Conservation (phyloP, 306 rosid species). For the Acacia acuminata region DNA sequence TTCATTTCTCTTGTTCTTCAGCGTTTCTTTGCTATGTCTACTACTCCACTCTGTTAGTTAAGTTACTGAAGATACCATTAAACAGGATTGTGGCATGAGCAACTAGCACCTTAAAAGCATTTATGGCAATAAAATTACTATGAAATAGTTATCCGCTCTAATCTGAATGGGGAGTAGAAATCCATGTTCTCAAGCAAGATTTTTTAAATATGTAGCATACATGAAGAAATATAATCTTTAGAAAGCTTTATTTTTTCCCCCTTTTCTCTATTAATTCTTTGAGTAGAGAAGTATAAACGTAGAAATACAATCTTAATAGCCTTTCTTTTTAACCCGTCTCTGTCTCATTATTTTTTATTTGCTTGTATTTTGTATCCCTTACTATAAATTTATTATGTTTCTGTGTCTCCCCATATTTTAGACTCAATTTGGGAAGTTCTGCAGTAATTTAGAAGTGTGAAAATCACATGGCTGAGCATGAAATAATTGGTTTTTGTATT, state of each 20-base stretch:
- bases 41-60: not conserved
- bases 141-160: slow-evolving; percentile 6
- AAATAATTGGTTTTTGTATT: slow-evolving; percentile 3
- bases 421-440: not conserved
- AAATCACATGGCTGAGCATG: slow-evolving; percentile 5
- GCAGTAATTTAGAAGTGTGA: slow-evolving; percentile 5
- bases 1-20: not conserved
- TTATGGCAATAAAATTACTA: not conserved
- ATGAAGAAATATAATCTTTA: not conserved
- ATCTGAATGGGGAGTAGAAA: not conserved
- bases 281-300: not conserved
- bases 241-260: not conserved
- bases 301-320: not conserved
- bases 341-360: not conserved
- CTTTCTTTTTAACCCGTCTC: not conserved
- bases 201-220: not conserved
- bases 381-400: not conserved
- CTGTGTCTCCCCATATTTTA: not conserved
- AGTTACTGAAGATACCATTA: not conserved
- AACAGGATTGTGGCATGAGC: slow-evolving; percentile 3
- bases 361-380: slow-evolving; percentile 10
- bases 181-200: not conserved
- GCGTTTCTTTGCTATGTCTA: not conserved
- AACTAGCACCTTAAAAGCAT: slow-evolving; percentile 14
- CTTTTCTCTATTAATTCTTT: not conserved